Base-by-base conservation (phyloP, 192 early-diverging fungal genomes). In the Rhizoclosmatium sp. region DNA sequence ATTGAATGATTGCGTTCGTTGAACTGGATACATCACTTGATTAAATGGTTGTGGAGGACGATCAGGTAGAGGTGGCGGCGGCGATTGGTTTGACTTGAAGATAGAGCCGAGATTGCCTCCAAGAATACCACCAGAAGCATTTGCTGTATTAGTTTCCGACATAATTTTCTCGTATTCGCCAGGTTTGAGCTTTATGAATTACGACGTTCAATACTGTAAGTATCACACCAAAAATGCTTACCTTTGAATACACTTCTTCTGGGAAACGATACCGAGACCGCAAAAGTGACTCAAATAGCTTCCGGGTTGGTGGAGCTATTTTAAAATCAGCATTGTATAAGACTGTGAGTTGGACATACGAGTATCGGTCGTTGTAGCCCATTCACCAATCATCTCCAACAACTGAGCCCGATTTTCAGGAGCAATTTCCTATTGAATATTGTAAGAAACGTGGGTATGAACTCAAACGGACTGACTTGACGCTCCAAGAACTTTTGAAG, bases 351-450 rank as follows among this genome's bases (percentile, higher is more conserved):
- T 54, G 5, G 9, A 54, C 51, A 7, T 16, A 54, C 51, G 51
- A 54, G 5, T 16, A 12, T 47, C 47, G 40, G 47, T 67, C 14
- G n/a, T 39, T 4, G 21, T 19, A 1, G 79, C 71, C 79, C 79
- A 80, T 2, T 75, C 66, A 9, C 64, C 71, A 47, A 80, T 75
- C 41, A 80, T 40, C 40, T 80, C 79, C 7, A 80, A 71, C 16
- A 21, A 60, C n/a, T 66, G 72, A 2, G 72, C 79, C 10, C 79
- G 47, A 42, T 80, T 80, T 59, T 80, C 79, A 5, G 71, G 60
- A 12, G 64, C 71, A 47, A 80, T 44, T 23, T 75, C 73, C 79
- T 80, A 14, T 12, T 7, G 23, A 7, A 21, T 19, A 62, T 19
- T 19, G 60, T 31, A 7, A 54, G 51, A 12, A 31, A 31, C 31